Base-by-base conservation (phyloP, 73 alveolate genomes). In the Paramecium caudatum region DNA sequence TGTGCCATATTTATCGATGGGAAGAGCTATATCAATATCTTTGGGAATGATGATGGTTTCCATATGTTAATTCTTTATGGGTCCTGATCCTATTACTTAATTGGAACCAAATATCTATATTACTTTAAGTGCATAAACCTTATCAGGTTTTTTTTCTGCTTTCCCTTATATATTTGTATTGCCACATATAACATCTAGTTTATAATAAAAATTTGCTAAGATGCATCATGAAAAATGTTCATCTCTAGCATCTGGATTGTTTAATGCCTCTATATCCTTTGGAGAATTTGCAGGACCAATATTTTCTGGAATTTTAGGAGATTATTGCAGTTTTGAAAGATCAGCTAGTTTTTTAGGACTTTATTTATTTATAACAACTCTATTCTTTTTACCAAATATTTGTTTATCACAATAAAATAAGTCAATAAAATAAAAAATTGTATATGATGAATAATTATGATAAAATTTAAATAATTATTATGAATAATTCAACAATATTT, bases 241-340 rank as follows among this genome's bases (percentile, higher is more conserved):
- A 19, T 19, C 33, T 5, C 13, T 61, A 61, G 33, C 81, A 17
- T 61, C 81, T 61, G 81, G 45, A 13, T 19, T 61, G n/a, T 68
- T 68, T 68, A 27, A 21, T 15, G 85, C 85, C 12, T 15, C 25
- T 4, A 68, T 68, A 3, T 27, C 85, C 10, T 27, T 37, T 4
- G 85, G 85, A 10, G 85, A 68, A 27, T 68, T 68, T 32, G 23
- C 25, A 36, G 85, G 85, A 16, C 85, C 85, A 68, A 16, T 68
- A 13, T 27, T 27, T 68, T 17, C 85, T 27, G 85, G 85, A 7
- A 15, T 32, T 9, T 9, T 68, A 27, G 55, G 15, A 13, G 55
- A 68, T 30, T 32, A n/a, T 17, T 27, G 12, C 13, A 12, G 27
- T 0, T 68, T 27, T 68, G 61, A 68, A 27, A 68, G 85, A 32